These are phyloP conservation scores for Xylaria sp. DNA, from an alignment of 2,329 filamentous ascomycete species.

Conservation along the genomic window DNA sequence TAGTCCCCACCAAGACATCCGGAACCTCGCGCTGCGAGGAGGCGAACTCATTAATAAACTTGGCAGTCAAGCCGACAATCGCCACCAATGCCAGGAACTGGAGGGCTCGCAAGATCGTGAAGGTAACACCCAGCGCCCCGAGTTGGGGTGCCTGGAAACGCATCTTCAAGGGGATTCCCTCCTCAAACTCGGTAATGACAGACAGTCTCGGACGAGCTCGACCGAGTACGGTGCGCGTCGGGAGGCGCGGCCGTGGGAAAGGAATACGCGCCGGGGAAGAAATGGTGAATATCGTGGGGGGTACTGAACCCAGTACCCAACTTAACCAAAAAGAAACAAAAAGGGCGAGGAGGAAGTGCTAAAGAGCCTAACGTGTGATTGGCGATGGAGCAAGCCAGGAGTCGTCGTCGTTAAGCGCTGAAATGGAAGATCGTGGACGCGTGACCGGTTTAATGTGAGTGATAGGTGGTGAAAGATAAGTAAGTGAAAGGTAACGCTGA, in stretches of 20 bases:
- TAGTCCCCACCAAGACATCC: slow-evolving; percentile 67
- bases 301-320: slow-evolving; percentile 20
- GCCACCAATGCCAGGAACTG: slow-evolving; percentile 67
- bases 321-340: slow-evolving; percentile 9
- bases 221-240: slow-evolving; percentile 36
- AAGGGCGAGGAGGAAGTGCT: slow-evolving; percentile 10
- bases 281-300: slow-evolving; percentile 30
- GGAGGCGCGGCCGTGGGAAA: slow-evolving; percentile 40
- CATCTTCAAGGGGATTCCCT: slow-evolving; percentile 37
- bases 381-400: slow-evolving; percentile 6
- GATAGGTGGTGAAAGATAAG: too few species aligned
- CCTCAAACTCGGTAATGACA: slow-evolving; percentile 36
- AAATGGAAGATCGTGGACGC: slow-evolving; percentile 7
- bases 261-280: slow-evolving; percentile 33
- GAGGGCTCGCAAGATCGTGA: slow-evolving; percentile 66
- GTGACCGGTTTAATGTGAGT: slow-evolving; percentile 15
- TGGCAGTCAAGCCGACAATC: slow-evolving; percentile 73
- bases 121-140: slow-evolving; percentile 72
- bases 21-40: slow-evolving; percentile 60
- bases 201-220: slow-evolving; percentile 37
- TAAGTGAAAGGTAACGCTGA: slow-evolving; percentile 13
- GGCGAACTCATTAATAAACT: slow-evolving; percentile 76
- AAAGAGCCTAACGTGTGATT: not conserved
- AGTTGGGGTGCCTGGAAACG: slow-evolving; percentile 45
- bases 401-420: slow-evolving; percentile 8